phyloP scores from a whole-genome alignment of 1,139 yeast genomes.

The Lodderomyces parapsilosis region DNA sequence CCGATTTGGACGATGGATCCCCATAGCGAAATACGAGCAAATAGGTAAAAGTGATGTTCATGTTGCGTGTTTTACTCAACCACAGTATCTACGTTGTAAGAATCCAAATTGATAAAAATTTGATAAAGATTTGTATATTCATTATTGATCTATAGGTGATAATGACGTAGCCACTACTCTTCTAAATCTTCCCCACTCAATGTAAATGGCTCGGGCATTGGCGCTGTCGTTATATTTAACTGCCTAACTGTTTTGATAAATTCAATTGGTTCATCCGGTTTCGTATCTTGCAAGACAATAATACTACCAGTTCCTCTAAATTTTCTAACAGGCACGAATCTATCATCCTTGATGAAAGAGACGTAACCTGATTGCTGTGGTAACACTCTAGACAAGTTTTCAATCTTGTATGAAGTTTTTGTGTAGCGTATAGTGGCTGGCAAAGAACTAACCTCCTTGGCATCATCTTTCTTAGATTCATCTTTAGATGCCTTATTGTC shows the following conservation, averaged over 20 bases:
- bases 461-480: conserved; percentile 18
- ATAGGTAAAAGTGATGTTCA: conserved; percentile 18
- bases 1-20: conserved; percentile 21
- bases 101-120: background rate
- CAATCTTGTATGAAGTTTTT: conserved; percentile 64
- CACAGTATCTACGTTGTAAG: conserved; percentile 15
- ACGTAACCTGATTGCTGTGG: conserved; percentile 89
- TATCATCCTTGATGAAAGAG: conserved; percentile 69
- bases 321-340: conserved; percentile 82
- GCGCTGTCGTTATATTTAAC: conserved; percentile 79
- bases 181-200: conserved; percentile 54
- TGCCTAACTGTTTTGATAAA: conserved; percentile 85
- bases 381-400: conserved; percentile 82
- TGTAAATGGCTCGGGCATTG: conserved; percentile 83
- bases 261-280: conserved; percentile 64
- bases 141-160: background rate
- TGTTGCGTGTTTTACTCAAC: conserved; percentile 29
- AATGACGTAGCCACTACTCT: conserved; percentile 21
- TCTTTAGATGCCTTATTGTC: conserved; percentile 16
- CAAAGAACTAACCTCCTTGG: conserved; percentile 13
- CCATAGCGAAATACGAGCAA: conserved; percentile 13
- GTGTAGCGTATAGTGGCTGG: conserved; percentile 41
- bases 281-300: conserved; percentile 70
- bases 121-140: background rate
- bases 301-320: conserved; percentile 81